Percentiles rank a stretch among this genome's conserved stretches.
Evolutionary conservation across 768 basidiomycete genomes (phyloP).

Genomic region (Auricularia auricula-judae): DNA sequence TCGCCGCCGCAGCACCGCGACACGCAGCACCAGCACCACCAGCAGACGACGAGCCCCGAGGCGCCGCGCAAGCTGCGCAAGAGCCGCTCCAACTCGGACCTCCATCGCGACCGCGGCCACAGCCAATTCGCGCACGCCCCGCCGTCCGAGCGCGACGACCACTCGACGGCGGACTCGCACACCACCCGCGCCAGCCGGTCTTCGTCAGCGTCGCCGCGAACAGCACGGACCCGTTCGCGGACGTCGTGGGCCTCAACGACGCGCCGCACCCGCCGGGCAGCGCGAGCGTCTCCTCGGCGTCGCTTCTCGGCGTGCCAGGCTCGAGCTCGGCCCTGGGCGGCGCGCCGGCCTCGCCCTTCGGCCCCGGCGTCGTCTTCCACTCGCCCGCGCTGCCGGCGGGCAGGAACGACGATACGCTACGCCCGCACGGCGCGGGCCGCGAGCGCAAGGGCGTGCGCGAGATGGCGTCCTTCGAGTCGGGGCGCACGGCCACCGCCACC

Average conservation of each 20-base stretch:
- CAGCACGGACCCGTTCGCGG: not conserved
- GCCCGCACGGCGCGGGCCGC: conserved; percentile 30
- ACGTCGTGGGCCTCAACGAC: not conserved
- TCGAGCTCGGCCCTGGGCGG: not conserved
- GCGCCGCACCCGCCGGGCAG: not conserved
- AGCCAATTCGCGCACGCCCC: not conserved
- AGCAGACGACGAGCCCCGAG: conserved; percentile 18
- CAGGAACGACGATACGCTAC: conserved; percentile 9
- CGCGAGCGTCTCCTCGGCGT: not conserved
- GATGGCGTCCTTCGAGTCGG: conserved; percentile 84
- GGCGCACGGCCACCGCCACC: conserved; percentile 45
- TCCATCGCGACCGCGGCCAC: not conserved
- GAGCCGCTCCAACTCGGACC: conserved; percentile 1
- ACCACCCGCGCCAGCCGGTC: not conserved
- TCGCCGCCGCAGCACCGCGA: not conserved
- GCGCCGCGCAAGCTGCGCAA: conserved; percentile 52
- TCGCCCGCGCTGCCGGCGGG: conserved; percentile 34
- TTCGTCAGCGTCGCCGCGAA: not conserved
- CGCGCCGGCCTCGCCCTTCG: conserved; percentile 37
- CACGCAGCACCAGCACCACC: conserved; percentile 1
- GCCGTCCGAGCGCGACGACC: not conserved
- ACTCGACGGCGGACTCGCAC: not conserved
- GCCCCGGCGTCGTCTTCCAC: conserved; percentile 49
- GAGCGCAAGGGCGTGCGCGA: conserved; percentile 43
- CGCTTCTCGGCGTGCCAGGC: not conserved